Evolutionary conservation across 106 monocot species (phyloP), one percentile per base, ranked within the genome.

Genomic region (Iris macrosiphon): DNA sequence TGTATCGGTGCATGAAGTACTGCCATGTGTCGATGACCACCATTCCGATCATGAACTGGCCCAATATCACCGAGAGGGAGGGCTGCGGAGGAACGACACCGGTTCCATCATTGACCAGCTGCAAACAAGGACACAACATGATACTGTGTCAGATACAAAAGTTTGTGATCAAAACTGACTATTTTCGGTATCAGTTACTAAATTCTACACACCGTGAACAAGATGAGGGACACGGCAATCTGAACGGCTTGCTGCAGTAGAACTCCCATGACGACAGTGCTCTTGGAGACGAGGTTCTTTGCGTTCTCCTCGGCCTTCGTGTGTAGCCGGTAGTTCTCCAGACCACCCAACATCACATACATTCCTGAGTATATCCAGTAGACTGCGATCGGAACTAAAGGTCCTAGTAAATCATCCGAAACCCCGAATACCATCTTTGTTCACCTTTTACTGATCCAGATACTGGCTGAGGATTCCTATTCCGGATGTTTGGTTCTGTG

Each of bases 1-100:
- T 60, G 37, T 52, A 60, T 19, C 65, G 20, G 19, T 71, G 71
- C 42, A 61, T 19, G 56, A 71, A 71, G 49, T 71, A 71, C 29
- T 71, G 71, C 62, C 66, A 66, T 17, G 62, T 55, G 40, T 73
- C 73, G 40, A 73, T 11, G 15, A 73, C 73, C 15, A 73, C 31
- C 73, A 66, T 66, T 8, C 52, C 73, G 16, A 73, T 54, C 7
- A 56, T 17, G 28, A 71, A 71, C 43, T 69, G 69, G 17, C 33
- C 20, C 5, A 45, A 3, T 6, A 57, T 57, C 17, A 45, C 31
- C 3, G 28, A 8, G 7, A 58, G 7, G 0, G 75, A 57, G 13
- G 61, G 57, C 4, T 48, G 26, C 0, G 51, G 30, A n/a, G 6
- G 12, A 3, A 37, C 29, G 1, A 29, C 4, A 0, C 9, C n/a